These are phyloP conservation scores for Ceratobasidium sp. DNA, from an alignment of 1,284 basidiomycete species.

Conservation along the genomic window DNA sequence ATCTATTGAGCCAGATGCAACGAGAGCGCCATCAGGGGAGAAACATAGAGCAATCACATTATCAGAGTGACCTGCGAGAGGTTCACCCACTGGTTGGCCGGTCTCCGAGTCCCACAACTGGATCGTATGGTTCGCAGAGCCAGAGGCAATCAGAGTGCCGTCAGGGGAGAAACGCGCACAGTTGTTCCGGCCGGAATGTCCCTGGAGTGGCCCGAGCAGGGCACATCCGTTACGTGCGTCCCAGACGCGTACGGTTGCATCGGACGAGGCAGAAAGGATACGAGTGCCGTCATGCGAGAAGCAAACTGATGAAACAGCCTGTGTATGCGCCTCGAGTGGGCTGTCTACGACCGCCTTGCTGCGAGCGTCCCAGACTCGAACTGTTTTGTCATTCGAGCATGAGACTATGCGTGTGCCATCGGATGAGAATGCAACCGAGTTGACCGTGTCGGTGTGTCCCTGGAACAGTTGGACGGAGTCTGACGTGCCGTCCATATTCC, in stretches of 20 bases:
- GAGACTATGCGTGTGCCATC: too few relatives aligned
- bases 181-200: not conserved
- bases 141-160: not conserved
- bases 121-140: not conserved
- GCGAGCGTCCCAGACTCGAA: not conserved
- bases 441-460: not conserved
- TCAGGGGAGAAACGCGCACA: not conserved
- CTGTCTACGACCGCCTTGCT: not conserved
- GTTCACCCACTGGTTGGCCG: not conserved
- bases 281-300: not conserved
- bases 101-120: constrained; percentile 2
- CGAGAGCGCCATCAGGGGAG: not conserved
- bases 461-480: not conserved
- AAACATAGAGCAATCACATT: not conserved
- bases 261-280: not conserved
- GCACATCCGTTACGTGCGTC: not conserved
- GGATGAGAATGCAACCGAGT: constrained; percentile 31
- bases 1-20: constrained; percentile 15
- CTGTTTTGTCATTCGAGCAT: not conserved
- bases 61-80: not conserved
- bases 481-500: constrained; percentile 8
- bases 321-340: not conserved
- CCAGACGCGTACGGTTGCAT: not conserved
- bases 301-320: not conserved
- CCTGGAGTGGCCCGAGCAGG: not conserved